Conservation (phyloP, 441 rosid species). For the Populus hybrid region DNA sequence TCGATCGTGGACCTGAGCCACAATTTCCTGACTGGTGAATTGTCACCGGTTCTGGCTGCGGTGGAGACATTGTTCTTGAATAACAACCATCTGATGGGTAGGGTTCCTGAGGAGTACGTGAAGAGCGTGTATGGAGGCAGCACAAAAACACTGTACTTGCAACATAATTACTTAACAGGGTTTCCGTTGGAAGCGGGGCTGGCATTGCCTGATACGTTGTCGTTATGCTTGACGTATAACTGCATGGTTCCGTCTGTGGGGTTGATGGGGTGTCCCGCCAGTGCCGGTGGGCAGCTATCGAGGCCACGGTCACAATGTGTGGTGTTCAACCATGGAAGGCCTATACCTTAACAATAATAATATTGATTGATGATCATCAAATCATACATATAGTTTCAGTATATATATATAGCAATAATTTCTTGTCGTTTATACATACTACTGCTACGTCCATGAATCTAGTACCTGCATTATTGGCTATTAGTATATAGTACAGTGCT, state of each 20-base stretch:
- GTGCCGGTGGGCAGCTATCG: constrained; percentile 45
- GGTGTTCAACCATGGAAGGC: constrained; percentile 36
- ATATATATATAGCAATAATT: neutral
- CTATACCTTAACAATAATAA: constrained; percentile 8
- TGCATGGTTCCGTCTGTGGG: constrained; percentile 68
- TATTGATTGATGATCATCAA: neutral
- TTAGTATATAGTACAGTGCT: neutral
- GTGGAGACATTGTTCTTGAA: constrained; percentile 72
- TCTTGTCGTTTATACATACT: neutral
- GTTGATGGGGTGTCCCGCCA: constrained; percentile 50
- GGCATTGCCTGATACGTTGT: constrained; percentile 48
- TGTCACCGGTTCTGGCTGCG: constrained; percentile 45
- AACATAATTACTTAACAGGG: constrained; percentile 61
- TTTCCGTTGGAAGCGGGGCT: constrained; percentile 43
- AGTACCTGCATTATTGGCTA: too few species aligned
- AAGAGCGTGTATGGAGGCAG: constrained; percentile 41
- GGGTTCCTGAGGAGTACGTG: constrained; percentile 57
- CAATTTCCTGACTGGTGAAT: constrained; percentile 53
- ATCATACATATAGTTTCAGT: neutral
- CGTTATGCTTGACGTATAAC: constrained; percentile 73
- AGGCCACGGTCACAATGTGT: constrained; percentile 64
- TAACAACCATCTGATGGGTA: constrained; percentile 59
- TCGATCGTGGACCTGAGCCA: constrained; percentile 73
- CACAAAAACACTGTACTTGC: constrained; percentile 62
- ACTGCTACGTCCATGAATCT: too few species aligned